Evolutionary conservation across 371 early-diverging fungal species (phyloP).

Genomic region (Parasitella parasitica): DNA sequence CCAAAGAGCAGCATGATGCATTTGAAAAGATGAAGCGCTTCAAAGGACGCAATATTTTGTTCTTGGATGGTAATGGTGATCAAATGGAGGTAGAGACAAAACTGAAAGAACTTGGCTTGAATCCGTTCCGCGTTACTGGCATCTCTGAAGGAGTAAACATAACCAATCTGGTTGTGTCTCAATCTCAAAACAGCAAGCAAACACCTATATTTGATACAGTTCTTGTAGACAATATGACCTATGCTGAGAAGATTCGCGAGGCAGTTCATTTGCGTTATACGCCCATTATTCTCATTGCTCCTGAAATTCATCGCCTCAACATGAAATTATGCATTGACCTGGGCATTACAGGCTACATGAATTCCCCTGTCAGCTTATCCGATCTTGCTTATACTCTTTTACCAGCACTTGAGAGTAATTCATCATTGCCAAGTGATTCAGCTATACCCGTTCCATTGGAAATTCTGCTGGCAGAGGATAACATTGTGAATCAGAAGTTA

Average conservation of each 20-base stretch:
- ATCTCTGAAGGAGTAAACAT: conserved; percentile 45
- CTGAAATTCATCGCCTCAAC: conserved; percentile 42
- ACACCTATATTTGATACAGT: conserved; percentile 54
- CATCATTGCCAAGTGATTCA: conserved; percentile 59
- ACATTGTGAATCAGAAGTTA: conserved; percentile 80
- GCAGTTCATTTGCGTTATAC: conserved; percentile 56
- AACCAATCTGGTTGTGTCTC: conserved; percentile 28
- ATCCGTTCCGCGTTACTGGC: conserved; percentile 39
- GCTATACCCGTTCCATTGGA: conserved; percentile 56
- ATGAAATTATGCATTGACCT: conserved; percentile 67
- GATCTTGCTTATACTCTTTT: conserved; percentile 66
- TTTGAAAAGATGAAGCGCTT: conserved; percentile 47
- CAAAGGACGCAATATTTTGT: conserved; percentile 48
- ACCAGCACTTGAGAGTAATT: conserved; percentile 69
- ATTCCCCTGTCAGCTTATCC: conserved; percentile 55
- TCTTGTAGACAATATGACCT: conserved; percentile 57
- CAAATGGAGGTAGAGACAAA: conserved; percentile 30
- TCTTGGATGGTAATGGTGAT: conserved; percentile 50
- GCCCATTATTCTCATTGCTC: conserved; percentile 63
- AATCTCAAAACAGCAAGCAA: conserved; percentile 22
- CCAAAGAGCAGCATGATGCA: conserved; percentile 11
- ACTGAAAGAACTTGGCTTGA: conserved; percentile 39
- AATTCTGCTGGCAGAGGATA: conserved; percentile 81
- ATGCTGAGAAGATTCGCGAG: conserved; percentile 57
- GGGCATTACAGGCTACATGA: conserved; percentile 64